Evolutionary conservation across 1,284 basidiomycete genomes (phyloP).

Genomic region (Boletus chippewaensis): DNA sequence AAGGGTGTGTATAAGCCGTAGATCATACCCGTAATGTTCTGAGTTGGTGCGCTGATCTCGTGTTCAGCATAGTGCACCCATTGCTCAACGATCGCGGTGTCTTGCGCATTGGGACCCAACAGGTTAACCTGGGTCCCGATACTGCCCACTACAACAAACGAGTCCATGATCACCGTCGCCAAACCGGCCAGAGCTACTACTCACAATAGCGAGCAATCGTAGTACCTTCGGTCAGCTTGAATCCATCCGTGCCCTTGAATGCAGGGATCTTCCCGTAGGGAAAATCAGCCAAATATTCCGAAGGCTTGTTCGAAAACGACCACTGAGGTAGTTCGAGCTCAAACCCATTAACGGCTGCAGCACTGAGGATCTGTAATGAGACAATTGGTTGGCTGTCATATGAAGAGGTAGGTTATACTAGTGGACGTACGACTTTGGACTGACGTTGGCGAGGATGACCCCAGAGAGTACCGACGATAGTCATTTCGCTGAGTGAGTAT

Average conservation of each 20-base stretch:
- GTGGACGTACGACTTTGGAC: conserved; percentile 24
- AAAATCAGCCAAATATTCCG: conserved; percentile 42
- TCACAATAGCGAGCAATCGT: conserved; percentile 56
- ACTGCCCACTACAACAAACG: conserved; percentile 36
- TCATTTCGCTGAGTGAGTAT: conserved; percentile 12
- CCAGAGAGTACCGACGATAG: conserved; percentile 21
- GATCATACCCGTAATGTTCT: conserved; percentile 3
- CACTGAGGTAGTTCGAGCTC: conserved; percentile 14
- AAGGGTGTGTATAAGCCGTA: conserved; percentile 10
- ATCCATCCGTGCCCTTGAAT: conserved; percentile 47
- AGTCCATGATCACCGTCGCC: background rate
- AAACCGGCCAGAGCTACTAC: conserved; percentile 26
- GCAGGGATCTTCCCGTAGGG: conserved; percentile 46
- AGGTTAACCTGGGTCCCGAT: conserved; percentile 45
- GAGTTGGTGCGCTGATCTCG: conserved; percentile 31
- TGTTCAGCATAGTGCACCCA: conserved; percentile 48
- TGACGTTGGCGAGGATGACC: conserved; percentile 21
- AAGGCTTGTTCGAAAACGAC: conserved; percentile 31
- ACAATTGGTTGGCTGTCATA: background rate
- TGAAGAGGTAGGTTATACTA: background rate
- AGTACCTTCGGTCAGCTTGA: conserved; percentile 45
- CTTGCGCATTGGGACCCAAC: conserved; percentile 40
- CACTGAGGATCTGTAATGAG: conserved; percentile 18
- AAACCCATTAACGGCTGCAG: conserved; percentile 19
- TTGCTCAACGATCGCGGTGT: conserved; percentile 45